Evolutionary conservation across 2,329 filamentous ascomycete species (phyloP), one percentile per base, ranked within the genome.

Genomic region (Ustulina deusta): DNA sequence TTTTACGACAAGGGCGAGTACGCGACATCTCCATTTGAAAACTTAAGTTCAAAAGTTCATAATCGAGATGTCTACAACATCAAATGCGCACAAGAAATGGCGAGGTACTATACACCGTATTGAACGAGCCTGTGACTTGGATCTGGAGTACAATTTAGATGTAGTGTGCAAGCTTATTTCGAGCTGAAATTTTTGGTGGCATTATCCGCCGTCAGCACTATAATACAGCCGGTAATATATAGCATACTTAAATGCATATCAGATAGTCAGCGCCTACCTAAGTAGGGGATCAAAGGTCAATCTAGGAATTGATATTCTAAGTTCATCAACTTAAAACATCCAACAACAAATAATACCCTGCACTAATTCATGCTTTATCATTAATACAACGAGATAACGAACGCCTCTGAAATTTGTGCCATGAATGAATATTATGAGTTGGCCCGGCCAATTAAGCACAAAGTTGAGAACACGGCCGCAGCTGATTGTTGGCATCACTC

Each of bases 151-250:
- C 2, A 6, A 15, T 6, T 15, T 1, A n/a, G 17, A 36, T 22
- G 1, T 20, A 29, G 40, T 25, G 7, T 11, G 15, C 1, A 46
- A 61, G 6, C 15, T 6, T 38, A 11, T 49, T 54, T 27, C 6
- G n/a, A 36, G n/a, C n/a, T 9, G 15, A 29, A 60, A 20, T 20
- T 22, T 10, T 3, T 22, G 36, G 27, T 44, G 25, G 27, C n/a
- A 51, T 29, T 17, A 46, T 46, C 15, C 15, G 46, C 34, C 36
- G 1, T 38, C 13, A 3, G 36, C 15, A 6, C 20, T 40, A 49
- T 49, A 49, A 49, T 49, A 49, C n/a, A 52, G n/a, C 34, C 13
- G 13, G 46, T 9, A 36, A 22, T 29, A 59, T 59, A 52, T 2
- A 17, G 46, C 25, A 49, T 49, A 20, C 46, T 10, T 44, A n/a